Base-by-base conservation (phyloP, 1,284 basidiomycete species). In the Rhodotorula sp. region DNA sequence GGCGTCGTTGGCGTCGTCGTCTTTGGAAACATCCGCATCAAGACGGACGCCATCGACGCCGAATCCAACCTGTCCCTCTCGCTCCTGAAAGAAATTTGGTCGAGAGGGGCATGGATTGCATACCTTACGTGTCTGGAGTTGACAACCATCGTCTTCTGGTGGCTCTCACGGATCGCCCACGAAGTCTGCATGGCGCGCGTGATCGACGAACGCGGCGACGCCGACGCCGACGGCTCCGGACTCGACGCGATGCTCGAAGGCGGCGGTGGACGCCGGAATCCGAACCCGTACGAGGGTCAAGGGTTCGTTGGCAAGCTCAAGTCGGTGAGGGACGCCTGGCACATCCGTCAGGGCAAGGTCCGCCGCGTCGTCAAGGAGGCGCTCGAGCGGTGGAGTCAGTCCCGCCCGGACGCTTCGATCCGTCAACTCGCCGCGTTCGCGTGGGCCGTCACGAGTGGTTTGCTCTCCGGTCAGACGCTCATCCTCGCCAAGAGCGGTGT, bases 381-480 rank as follows among this genome's bases (percentile, higher is more conserved):
- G 75, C 81, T 95, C 59, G 92, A 95, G 78, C 76, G 80, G 1
- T 90, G 91, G 88, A 89, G 89, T 4, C 87, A 86, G 29, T 83
- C 88, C 7, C 88, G 91, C 72, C 88, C 90, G 74, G 93, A 96
- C 77, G 88, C 86, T 75, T 87, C 88, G 58, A 83, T 96, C 59
- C 88, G 88, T 6, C 95, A 92, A 90, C 88, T 91, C 22, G 85
- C 94, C 59, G 94, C 93, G 10, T 91, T 96, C 62, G 89, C 89
- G 0, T 97, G 93, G 93, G 90, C 91, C 3, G 92, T 91, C 68
- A 88, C 88, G 65, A 93, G 93, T 44, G 94, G 94, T 12, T 88
- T 91, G 46, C 83, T 97, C 45, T 92, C 92, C 2, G 94, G 94
- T 4, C 88, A 89, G 55, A 90, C 88, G 81, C 83, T 97, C 61